A percentile compares a stretch with the other conserved stretches of the same genome.
Evolutionary conservation across 106 monocot genomes (phyloP).

Genomic region (Narthecium ossifragum): DNA sequence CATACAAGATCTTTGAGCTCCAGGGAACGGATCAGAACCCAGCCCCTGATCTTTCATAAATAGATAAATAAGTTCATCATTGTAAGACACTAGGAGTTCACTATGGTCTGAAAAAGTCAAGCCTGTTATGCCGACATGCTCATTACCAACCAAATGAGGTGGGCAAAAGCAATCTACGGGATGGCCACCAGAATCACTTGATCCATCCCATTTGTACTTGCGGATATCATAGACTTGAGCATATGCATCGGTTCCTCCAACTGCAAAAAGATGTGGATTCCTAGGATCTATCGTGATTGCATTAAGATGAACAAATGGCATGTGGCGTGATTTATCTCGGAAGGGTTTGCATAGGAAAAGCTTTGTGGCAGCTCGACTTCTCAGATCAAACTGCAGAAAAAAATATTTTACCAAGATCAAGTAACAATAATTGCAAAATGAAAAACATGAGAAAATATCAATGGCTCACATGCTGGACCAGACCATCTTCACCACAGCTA

Average conservation of each 20-base stretch:
- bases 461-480: conserved; percentile 46
- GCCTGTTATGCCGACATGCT: conserved; percentile 64
- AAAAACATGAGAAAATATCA: not conserved
- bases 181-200: conserved; percentile 19
- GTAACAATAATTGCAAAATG: not conserved
- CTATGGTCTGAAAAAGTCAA: conserved; percentile 78
- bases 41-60: conserved; percentile 72
- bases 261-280: conserved; percentile 52
- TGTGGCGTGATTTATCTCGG: conserved; percentile 10
- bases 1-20: conserved; percentile 8
- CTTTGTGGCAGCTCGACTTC: conserved; percentile 43
- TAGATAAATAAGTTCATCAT: conserved; percentile 73
- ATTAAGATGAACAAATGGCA: conserved; percentile 45
- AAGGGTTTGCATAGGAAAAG: conserved; percentile 66
- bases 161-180: conserved; percentile 71
- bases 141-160: conserved; percentile 58
- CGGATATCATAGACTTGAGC: conserved; percentile 81
- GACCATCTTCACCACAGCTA: conserved; percentile 76
- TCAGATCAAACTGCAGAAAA: conserved; percentile 72
- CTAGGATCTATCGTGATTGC: conserved; percentile 78
- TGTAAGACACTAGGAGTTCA: conserved; percentile 76
- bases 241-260: conserved; percentile 75
- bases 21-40: conserved; percentile 27
- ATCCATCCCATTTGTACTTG: conserved; percentile 51
- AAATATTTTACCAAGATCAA: conserved; percentile 2